Evolutionary conservation across 2,329 filamentous ascomycete genomes (phyloP).

Genomic region (Colletotrichum plurivorum): DNA sequence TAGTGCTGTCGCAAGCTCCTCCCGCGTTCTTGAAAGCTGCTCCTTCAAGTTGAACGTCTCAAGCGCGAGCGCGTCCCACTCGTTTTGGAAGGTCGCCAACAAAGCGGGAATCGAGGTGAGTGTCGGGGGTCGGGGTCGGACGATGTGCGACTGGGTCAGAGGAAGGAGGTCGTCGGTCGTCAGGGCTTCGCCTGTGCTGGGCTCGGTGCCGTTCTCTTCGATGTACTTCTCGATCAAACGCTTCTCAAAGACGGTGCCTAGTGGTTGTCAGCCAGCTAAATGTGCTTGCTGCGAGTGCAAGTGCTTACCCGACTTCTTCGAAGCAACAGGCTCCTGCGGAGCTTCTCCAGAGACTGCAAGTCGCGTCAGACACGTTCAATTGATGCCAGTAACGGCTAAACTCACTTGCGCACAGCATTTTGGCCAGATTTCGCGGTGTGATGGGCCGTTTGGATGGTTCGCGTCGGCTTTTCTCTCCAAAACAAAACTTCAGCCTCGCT

Average conservation of each 20-base stretch:
- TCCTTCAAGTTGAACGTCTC: conserved; percentile 94
- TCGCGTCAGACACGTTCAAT: conserved; percentile 40
- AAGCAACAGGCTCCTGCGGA: conserved; percentile 94
- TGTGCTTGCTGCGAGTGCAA: conserved; percentile 7
- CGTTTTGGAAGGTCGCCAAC: conserved; percentile 95
- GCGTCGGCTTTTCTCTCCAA: conserved; percentile 35
- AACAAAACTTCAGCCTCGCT: conserved; percentile 42
- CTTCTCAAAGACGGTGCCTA: conserved; percentile 93
- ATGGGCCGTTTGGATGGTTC: conserved; percentile 23
- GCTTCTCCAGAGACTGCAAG: conserved; percentile 91
- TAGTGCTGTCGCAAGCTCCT: conserved; percentile 92
- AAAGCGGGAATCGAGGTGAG: conserved; percentile 97
- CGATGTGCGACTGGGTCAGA: conserved; percentile 85
- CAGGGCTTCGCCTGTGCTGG: conserved; percentile 88
- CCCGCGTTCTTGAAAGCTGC: conserved; percentile 88
- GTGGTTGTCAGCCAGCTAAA: conserved; percentile 16
- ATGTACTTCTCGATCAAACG: conserved; percentile 96
- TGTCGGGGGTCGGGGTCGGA: conserved; percentile 90
- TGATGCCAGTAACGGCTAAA: conserved; percentile 14
- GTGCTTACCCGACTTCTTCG: conserved; percentile 88
- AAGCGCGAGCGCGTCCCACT: conserved; percentile 95
- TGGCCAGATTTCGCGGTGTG: conserved; percentile 28
- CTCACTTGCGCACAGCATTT: conserved; percentile 55
- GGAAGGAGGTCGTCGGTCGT: conserved; percentile 88
- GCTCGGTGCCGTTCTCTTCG: conserved; percentile 92